These are phyloP conservation scores for Sugiyamaella novakii DNA, from an alignment of 1,139 yeast species.

Conservation along the genomic window DNA sequence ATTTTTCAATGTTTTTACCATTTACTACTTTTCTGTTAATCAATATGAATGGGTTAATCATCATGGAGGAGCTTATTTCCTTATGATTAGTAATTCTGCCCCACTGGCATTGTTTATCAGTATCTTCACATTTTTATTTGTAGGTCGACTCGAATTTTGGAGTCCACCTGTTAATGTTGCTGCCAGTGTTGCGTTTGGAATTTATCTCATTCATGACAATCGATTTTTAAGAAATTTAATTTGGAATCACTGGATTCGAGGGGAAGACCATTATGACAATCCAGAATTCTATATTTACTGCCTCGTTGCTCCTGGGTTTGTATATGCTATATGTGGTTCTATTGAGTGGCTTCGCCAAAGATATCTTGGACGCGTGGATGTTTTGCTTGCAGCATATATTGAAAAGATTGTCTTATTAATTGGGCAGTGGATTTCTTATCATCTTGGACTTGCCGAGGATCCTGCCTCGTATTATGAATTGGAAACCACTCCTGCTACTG, in stretches of 20 bases:
- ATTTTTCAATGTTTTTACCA: constrained; percentile 12
- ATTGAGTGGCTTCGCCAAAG: constrained; percentile 13
- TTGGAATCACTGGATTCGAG: constrained; percentile 18
- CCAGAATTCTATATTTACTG: constrained; percentile 10
- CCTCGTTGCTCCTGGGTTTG: constrained; percentile 12
- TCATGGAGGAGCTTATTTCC: constrained; percentile 16
- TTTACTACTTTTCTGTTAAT: constrained; percentile 15
- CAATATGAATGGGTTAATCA: constrained; percentile 11
- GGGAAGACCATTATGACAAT: constrained; percentile 6
- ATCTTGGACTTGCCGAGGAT: constrained; percentile 2
- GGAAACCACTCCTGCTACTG: neutral
- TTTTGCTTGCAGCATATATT: constrained; percentile 2
- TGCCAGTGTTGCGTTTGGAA: constrained; percentile 19
- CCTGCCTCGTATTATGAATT: constrained; percentile 7
- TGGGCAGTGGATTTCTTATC: constrained; percentile 3
- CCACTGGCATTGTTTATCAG: constrained; percentile 16
- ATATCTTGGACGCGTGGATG: constrained; percentile 5
- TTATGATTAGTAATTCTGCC: constrained; percentile 15
- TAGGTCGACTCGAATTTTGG: constrained; percentile 15
- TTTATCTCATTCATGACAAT: constrained; percentile 20
- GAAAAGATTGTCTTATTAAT: constrained; percentile 1
- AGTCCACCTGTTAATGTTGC: constrained; percentile 15
- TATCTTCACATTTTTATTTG: constrained; percentile 13
- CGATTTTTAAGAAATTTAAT: constrained; percentile 8
- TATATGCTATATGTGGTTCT: constrained; percentile 11